These are phyloP conservation scores for Phytophthora megakarya DNA, from an alignment of 352 stramenopile genomes.

Conservation along the genomic window DNA sequence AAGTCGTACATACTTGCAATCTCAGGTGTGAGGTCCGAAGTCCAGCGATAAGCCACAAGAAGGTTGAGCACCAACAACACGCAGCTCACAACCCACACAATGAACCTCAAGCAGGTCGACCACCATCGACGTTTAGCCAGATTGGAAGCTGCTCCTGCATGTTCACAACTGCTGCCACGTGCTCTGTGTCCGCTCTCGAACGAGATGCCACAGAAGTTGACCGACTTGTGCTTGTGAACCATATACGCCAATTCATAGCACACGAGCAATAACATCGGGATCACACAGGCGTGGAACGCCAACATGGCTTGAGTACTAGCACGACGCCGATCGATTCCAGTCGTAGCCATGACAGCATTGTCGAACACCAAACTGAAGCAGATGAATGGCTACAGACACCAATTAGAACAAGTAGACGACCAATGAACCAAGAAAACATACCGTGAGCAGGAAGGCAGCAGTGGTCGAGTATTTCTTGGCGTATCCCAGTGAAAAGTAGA, in stretches of 20 bases:
- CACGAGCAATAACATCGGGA: slow-evolving; percentile 83
- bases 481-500: slow-evolving; percentile 77
- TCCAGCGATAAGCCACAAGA: slow-evolving; percentile 72
- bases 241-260: slow-evolving; percentile 91
- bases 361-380: slow-evolving; percentile 81
- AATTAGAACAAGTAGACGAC: background rate
- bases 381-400: slow-evolving; percentile 70
- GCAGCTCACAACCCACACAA: slow-evolving; percentile 71
- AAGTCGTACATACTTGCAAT: slow-evolving; percentile 77
- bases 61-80: slow-evolving; percentile 72
- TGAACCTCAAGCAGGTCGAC: slow-evolving; percentile 67
- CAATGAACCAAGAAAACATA: slow-evolving; percentile 26
- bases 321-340: slow-evolving; percentile 63
- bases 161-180: slow-evolving; percentile 32
- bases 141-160: slow-evolving; percentile 26
- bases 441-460: slow-evolving; percentile 77
- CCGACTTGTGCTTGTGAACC: slow-evolving; percentile 90
- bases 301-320: slow-evolving; percentile 72
- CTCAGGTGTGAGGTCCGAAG: slow-evolving; percentile 40
- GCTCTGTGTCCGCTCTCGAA: slow-evolving; percentile 79
- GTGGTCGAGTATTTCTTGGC: slow-evolving; percentile 76
- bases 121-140: slow-evolving; percentile 29
- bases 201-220: slow-evolving; percentile 91
- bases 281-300: slow-evolving; percentile 82
- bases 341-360: slow-evolving; percentile 82